These are phyloP conservation scores for Fraxinus sp. DNA, from an alignment of 305 asterid genomes.

Conservation along the genomic window DNA sequence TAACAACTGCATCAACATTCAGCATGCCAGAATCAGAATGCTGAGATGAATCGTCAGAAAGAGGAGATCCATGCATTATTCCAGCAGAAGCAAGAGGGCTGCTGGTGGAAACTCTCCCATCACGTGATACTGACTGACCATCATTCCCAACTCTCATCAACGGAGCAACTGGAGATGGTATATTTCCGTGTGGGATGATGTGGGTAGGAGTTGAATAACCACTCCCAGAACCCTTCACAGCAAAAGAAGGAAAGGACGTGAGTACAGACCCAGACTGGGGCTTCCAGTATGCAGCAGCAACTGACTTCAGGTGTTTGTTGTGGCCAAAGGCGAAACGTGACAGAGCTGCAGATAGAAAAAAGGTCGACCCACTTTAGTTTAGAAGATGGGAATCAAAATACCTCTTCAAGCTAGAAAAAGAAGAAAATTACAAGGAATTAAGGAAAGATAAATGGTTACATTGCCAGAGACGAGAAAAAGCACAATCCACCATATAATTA, in stretches of 20 bases:
- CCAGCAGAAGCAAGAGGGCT: conserved; percentile 91
- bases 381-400: neutral
- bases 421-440: conserved; percentile 7
- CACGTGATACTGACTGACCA: conserved; percentile 56
- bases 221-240: conserved; percentile 68
- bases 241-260: conserved; percentile 79
- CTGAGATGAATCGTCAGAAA: conserved; percentile 91
- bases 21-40: conserved; percentile 97
- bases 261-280: conserved; percentile 76
- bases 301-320: conserved; percentile 67
- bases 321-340: conserved; percentile 60
- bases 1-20: conserved; percentile 25
- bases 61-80: conserved; percentile 91
- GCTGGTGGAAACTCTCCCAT: conserved; percentile 78
- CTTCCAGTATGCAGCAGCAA: conserved; percentile 89
- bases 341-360: conserved; percentile 62
- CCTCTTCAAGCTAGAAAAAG: neutral
- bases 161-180: conserved; percentile 66
- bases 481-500: neutral
- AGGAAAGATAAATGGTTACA: neutral
- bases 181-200: conserved; percentile 67
- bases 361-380: neutral
- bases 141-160: conserved; percentile 64
- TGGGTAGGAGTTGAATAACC: conserved; percentile 87
- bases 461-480: neutral